Percentiles rank a stretch among this genome's conserved stretches.
phyloP scores from a whole-genome alignment of 441 rosid genomes.

The Populus hybrid region DNA sequence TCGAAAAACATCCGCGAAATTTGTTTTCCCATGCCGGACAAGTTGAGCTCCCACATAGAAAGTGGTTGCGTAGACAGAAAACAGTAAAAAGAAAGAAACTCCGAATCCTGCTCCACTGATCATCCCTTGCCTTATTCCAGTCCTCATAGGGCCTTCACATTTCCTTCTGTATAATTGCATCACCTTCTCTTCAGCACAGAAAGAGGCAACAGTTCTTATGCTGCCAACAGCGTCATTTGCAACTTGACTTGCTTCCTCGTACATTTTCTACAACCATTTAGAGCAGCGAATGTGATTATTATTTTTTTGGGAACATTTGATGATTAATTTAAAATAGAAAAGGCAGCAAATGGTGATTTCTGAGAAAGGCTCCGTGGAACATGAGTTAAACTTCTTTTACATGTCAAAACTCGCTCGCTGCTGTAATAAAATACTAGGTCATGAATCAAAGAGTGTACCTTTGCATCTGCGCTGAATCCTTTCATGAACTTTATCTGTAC shows the following conservation, averaged over 20 bases:
- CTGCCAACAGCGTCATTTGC: conserved; percentile 82
- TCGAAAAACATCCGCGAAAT: conserved; percentile 55
- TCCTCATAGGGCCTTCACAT: conserved; percentile 63
- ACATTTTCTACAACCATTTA: conserved; percentile 53
- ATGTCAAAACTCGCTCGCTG: not conserved
- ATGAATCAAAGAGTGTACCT: conserved; percentile 32
- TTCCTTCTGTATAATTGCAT: conserved; percentile 56
- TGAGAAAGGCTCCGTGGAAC: not conserved
- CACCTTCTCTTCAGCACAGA: conserved; percentile 78
- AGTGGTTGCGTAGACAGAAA: conserved; percentile 48
- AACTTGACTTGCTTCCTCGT: conserved; percentile 85
- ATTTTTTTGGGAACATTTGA: not conserved
- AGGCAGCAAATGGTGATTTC: no score
- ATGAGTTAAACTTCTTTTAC: no score
- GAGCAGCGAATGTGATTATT: conserved; percentile 18
- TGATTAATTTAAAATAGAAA: not conserved
- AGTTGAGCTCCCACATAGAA: conserved; percentile 77
- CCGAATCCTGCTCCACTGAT: conserved; percentile 69
- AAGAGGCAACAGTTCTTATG: conserved; percentile 84
- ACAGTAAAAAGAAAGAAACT: conserved; percentile 53
- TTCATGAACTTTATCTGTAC: conserved; percentile 52
- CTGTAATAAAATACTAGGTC: not conserved
- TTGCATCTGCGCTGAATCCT: conserved; percentile 71
- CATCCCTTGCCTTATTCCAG: conserved; percentile 69
- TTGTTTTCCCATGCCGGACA: conserved; percentile 45